Conservation (phyloP, 2,329 filamentous ascomycete species). For the Phialocephala subalpina region DNA sequence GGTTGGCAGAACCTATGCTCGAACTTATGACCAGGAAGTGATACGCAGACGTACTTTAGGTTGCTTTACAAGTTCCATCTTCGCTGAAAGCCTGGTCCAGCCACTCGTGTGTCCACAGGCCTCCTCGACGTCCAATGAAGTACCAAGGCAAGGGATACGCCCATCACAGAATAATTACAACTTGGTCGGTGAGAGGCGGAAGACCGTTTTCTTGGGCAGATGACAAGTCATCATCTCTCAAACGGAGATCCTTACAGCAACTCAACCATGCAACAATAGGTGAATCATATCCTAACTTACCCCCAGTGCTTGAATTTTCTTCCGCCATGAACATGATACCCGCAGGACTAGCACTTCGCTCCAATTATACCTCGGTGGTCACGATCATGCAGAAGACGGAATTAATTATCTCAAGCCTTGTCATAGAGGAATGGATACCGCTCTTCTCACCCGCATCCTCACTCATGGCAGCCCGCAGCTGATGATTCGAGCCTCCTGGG, state of each 20-base stretch:
- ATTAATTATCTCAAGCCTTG: not conserved
- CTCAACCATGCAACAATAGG: slow-evolving; percentile 4
- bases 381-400: not conserved
- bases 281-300: slow-evolving; percentile 2
- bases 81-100: not conserved
- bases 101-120: not conserved
- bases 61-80: not conserved
- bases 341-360: not conserved
- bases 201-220: not conserved
- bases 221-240: slow-evolving; percentile 14
- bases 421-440: not conserved
- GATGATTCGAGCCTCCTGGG: slow-evolving; percentile 13
- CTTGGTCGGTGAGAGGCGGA: slow-evolving; percentile 1
- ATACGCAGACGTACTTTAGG: not conserved
- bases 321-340: not conserved
- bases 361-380: not conserved
- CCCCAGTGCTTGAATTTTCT: slow-evolving; percentile 3
- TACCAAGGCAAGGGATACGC: not conserved
- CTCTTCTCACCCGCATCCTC: not conserved
- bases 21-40: slow-evolving; percentile 2
- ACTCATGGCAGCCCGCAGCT: slow-evolving; percentile 11
- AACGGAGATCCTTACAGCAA: slow-evolving; percentile 8
- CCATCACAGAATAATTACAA: not conserved
- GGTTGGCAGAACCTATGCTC: slow-evolving; percentile 6
- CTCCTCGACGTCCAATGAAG: not conserved